Conservation (phyloP, 2,329 filamentous ascomycete species). For the Podosphaera leucotricha region DNA sequence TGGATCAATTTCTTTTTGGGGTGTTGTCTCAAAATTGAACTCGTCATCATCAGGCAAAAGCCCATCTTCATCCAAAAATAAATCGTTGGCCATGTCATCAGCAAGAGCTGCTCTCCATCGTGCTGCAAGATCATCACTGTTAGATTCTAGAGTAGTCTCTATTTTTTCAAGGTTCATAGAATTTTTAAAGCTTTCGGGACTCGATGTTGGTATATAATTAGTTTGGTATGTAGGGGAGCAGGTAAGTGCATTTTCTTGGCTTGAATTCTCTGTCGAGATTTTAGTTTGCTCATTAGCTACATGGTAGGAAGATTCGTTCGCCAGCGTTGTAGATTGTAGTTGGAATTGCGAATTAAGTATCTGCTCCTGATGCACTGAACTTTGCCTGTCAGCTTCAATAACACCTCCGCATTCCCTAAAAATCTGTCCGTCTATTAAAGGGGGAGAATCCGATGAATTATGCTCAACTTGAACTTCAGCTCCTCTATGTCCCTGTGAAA, state of each 20-base stretch:
- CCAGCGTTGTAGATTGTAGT: too few species aligned
- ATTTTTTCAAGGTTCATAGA: too few species aligned
- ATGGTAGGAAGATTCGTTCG: too few species aligned
- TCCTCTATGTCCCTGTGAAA: background rate
- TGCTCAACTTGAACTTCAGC: too few species aligned
- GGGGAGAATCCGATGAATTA: too few species aligned
- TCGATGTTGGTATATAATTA: too few species aligned
- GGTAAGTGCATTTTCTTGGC: too few species aligned
- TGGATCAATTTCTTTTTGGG: constrained; percentile 30
- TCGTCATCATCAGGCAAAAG: constrained; percentile 32
- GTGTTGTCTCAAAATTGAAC: constrained; percentile 10
- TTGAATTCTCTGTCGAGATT: too few species aligned
- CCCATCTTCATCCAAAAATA: constrained; percentile 43
- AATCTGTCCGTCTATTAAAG: too few species aligned
- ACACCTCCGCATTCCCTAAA: constrained; percentile 2
- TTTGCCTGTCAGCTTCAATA: constrained; percentile 9
- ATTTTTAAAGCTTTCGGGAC: constrained; percentile 11
- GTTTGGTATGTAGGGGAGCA: too few species aligned
- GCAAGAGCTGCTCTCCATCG: constrained; percentile 54
- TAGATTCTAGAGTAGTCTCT: constrained; percentile 14
- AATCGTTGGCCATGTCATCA: background rate
- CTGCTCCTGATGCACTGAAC: constrained; percentile 18
- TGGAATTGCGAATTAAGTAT: too few species aligned
- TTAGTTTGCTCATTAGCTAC: too few species aligned
- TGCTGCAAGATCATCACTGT: constrained; percentile 41